phyloP scores from a whole-genome alignment of 192 early-diverging fungal genomes.

The Coemansia sp. region DNA sequence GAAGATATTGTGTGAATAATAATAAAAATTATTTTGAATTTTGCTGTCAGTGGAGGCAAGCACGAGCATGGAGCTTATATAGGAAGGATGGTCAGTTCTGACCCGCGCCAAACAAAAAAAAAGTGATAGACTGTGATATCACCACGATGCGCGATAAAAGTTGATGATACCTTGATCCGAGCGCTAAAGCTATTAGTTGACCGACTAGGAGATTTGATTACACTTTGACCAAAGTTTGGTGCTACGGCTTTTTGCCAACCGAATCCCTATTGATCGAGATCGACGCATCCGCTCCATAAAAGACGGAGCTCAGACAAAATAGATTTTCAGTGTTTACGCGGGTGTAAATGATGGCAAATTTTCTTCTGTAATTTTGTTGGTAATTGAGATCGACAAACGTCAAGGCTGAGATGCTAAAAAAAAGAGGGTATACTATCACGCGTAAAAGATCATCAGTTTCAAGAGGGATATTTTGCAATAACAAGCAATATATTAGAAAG shows the following conservation, averaged over 20 bases:
- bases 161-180: too few species aligned
- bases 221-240: background rate
- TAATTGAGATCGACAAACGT: background rate
- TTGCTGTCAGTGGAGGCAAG: too few species aligned
- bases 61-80: too few species aligned
- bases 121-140: too few species aligned
- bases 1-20: too few species aligned
- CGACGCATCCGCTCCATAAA: background rate
- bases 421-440: background rate
- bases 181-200: too few species aligned
- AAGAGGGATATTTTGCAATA: background rate
- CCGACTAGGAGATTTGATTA: too few species aligned
- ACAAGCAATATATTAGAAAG: background rate
- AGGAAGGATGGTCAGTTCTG: too few species aligned
- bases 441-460: background rate
- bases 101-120: too few species aligned
- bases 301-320: background rate
- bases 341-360: background rate
- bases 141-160: too few species aligned
- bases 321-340: background rate
- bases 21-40: too few species aligned
- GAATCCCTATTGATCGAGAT: background rate
- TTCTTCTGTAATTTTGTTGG: background rate
- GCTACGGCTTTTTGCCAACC: too few species aligned
- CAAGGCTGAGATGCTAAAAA: background rate